These are phyloP conservation scores for Acanthochlamys bracteata DNA, from an alignment of 106 monocot genomes.

Conservation along the genomic window DNA sequence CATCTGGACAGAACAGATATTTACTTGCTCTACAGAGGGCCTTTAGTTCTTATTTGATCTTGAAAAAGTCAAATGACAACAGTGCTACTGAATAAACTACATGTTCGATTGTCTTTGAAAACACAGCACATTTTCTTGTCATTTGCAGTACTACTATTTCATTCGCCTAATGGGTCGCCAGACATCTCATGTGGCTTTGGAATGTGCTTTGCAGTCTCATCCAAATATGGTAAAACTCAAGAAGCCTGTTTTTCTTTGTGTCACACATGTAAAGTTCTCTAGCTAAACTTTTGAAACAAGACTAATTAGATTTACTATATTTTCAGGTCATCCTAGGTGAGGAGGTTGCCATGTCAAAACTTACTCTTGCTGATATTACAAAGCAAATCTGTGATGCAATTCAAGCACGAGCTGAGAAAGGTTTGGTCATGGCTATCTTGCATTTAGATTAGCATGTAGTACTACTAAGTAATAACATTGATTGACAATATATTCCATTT, in stretches of 20 bases:
- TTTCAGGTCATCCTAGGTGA: conserved; percentile 80
- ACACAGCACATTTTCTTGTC: no score
- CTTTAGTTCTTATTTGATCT: not conserved
- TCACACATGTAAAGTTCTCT: no score
- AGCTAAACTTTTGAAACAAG: not conserved
- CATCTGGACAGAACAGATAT: no score
- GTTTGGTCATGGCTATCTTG: no score
- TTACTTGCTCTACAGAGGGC: not conserved
- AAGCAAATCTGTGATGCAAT: conserved; percentile 87
- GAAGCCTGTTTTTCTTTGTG: conserved; percentile 1
- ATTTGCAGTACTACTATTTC: conserved; percentile 95
- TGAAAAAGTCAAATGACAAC: not conserved
- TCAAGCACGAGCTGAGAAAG: conserved; percentile 68
- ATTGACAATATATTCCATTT: no score
- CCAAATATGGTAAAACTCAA: conserved; percentile 91
- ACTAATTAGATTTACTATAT: not conserved
- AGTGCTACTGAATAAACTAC: not conserved
- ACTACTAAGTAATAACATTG: no score
- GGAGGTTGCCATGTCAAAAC: conserved; percentile 85
- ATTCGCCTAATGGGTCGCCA: conserved; percentile 83
- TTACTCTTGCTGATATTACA: conserved; percentile 80
- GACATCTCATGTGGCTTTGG: conserved; percentile 92
- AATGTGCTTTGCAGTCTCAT: conserved; percentile 88
- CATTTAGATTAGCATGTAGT: no score
- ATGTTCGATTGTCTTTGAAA: conserved; percentile 12